A percentile compares a stretch with the other conserved stretches of the same genome.
These are phyloP conservation scores for Populus hybrid DNA, from an alignment of 441 rosid genomes.

Conservation along the genomic window DNA sequence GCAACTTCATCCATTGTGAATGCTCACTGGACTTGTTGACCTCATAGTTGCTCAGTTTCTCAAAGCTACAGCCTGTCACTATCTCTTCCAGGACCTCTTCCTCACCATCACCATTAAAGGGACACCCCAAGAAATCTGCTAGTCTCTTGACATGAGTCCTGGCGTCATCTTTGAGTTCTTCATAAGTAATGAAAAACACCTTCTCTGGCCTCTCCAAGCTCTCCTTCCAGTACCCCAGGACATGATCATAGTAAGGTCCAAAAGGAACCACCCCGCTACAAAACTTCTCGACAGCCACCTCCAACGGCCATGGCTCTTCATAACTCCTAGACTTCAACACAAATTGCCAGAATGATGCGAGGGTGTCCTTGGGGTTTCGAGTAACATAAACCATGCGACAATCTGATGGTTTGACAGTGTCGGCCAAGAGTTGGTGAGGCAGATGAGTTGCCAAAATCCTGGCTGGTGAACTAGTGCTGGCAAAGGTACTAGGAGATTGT, in stretches of 20 bases:
- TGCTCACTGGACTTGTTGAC: slow-evolving; percentile 1
- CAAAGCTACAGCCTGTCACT: not conserved
- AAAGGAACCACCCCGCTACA: slow-evolving; percentile 12
- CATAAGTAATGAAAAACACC: slow-evolving; percentile 20
- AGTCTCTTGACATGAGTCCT: not conserved
- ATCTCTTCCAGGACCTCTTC: not conserved
- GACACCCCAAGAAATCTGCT: slow-evolving; percentile 1
- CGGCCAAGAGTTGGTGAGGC: not conserved
- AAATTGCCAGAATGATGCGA: not conserved
- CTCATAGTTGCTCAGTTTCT: slow-evolving; percentile 13
- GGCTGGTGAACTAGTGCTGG: not conserved
- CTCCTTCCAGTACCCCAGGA: not conserved
- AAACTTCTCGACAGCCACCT: slow-evolving; percentile 12
- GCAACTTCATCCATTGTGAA: not conserved
- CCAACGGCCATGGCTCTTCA: slow-evolving; percentile 7
- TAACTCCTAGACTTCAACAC: not conserved
- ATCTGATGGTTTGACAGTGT: not conserved
- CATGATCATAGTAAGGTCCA: slow-evolving; percentile 25
- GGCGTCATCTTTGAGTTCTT: slow-evolving; percentile 16
- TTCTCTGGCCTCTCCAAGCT: not conserved
- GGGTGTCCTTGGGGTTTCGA: not conserved
- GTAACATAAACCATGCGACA: not conserved
- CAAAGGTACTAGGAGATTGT: not conserved
- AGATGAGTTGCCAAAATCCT: not conserved
- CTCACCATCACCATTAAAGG: not conserved